phyloP scores from a whole-genome alignment of 345 rosid species.

The Lumnitzera racemosa region DNA sequence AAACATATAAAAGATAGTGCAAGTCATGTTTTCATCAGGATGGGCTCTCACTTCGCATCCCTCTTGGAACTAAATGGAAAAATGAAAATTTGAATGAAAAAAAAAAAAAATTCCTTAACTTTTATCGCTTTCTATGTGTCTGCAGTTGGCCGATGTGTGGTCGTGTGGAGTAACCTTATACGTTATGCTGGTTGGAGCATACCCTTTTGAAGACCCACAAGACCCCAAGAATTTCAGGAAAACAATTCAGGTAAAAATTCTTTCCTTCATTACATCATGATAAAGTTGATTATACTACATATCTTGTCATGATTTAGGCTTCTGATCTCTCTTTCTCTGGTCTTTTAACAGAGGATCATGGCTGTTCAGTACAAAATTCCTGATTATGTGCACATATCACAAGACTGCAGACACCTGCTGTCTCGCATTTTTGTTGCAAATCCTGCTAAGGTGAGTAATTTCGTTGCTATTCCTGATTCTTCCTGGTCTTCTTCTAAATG shows the following conservation, averaged over 20 bases:
- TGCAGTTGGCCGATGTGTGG: conserved; percentile 92
- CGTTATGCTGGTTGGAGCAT: conserved; percentile 91
- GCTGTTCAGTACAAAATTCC: conserved; percentile 88
- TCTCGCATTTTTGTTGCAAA: conserved; percentile 79
- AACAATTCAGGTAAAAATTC: conserved; percentile 65
- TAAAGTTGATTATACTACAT: background rate
- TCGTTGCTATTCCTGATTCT: background rate
- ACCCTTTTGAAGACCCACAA: conserved; percentile 85
- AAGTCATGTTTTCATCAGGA: no score
- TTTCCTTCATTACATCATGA: background rate
- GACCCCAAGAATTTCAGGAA: conserved; percentile 88
- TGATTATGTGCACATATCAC: conserved; percentile 74
- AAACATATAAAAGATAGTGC: no score
- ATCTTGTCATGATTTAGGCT: background rate
- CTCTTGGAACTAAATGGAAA: no score
- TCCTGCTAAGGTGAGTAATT: conserved; percentile 43
- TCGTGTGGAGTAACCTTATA: conserved; percentile 95
- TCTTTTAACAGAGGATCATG: conserved; percentile 64
- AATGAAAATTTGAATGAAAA: no score
- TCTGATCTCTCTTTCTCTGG: background rate
- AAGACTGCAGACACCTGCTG: conserved; percentile 71
- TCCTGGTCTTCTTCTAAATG: background rate
- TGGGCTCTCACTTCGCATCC: no score
- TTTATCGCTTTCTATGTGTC: background rate
- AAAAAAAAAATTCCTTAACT: no score